Conservation (phyloP, 345 rosid species). For the Boechera stricta region DNA sequence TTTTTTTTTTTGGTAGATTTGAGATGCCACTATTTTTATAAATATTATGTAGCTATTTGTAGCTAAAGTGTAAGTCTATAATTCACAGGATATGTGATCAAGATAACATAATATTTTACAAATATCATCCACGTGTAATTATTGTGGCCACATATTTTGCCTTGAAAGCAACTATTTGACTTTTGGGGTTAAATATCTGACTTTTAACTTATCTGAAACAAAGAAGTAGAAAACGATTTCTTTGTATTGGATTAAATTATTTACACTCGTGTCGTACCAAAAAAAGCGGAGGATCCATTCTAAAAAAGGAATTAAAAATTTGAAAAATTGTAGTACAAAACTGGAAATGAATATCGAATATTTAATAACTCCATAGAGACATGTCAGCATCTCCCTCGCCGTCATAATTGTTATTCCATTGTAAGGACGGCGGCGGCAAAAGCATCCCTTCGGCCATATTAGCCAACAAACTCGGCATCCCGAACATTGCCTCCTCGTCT, state of each 20-base stretch:
- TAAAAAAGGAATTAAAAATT: background rate
- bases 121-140: background rate
- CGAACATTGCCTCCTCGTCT: slow-evolving; percentile 67
- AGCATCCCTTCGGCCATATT: slow-evolving; percentile 81
- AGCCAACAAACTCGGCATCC: slow-evolving; percentile 61
- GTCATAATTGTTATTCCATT: background rate
- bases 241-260: background rate
- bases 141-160: background rate
- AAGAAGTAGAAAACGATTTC: background rate
- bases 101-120: background rate
- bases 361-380: slow-evolving; percentile 63
- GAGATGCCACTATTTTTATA: background rate
- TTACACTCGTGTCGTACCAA: background rate
- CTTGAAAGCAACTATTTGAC: background rate
- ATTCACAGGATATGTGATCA: background rate
- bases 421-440: slow-evolving; percentile 43
- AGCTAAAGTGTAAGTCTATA: background rate
- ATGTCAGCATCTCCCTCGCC: slow-evolving; percentile 46
- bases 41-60: background rate
- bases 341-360: background rate
- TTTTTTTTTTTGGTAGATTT: background rate
- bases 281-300: background rate
- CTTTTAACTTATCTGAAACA: background rate
- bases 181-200: no score
- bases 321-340: background rate